Conservation (phyloP, 192 early-diverging fungal species). For the Backusella tuberculispora region DNA sequence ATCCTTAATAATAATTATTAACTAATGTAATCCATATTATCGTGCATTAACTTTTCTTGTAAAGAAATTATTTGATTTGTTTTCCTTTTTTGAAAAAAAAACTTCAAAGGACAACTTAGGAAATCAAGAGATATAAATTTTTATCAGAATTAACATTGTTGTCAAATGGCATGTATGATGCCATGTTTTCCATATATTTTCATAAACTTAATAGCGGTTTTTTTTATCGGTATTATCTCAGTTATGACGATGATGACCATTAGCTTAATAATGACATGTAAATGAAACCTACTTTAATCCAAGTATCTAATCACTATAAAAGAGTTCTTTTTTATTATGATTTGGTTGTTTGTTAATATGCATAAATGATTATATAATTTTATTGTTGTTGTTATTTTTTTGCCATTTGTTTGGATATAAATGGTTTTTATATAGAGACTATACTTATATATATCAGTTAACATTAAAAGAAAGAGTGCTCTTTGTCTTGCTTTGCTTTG, state of each 20-base stretch:
- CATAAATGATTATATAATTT: not conserved
- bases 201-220: not conserved
- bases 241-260: not conserved
- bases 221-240: not conserved
- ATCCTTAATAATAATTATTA: too few relatives aligned
- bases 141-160: not conserved
- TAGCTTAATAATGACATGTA: constrained; percentile 6
- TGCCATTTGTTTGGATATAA: not conserved
- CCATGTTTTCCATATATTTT: not conserved
- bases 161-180: constrained; percentile 5
- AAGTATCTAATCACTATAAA: not conserved
- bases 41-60: not conserved
- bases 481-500: not conserved
- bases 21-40: not conserved
- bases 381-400: not conserved
- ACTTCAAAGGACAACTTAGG: not conserved
- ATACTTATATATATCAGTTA: not conserved
- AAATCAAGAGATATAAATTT: not conserved
- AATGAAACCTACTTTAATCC: too few relatives aligned
- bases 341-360: not conserved
- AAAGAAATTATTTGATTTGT: not conserved
- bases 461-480: not conserved
- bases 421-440: not conserved
- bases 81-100: not conserved
- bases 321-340: not conserved